phyloP scores from a whole-genome alignment of 2,329 filamentous ascomycete species.

The Akanthomyces dipterigenus region DNA sequence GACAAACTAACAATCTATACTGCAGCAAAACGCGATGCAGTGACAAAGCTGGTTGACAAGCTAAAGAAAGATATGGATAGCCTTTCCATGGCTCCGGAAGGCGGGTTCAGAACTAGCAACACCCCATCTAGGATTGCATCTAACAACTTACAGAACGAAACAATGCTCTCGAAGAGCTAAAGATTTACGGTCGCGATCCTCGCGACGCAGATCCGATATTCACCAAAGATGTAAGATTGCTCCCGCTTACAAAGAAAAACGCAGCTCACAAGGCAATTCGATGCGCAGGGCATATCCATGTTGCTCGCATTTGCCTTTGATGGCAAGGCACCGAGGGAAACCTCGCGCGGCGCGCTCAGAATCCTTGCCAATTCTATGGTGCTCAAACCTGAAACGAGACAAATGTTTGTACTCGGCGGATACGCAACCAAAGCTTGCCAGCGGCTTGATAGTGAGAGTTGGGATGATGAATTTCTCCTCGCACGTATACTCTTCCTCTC shows the following conservation, averaged over 20 bases:
- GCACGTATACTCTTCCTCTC: constrained; percentile 39
- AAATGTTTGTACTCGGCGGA: constrained; percentile 36
- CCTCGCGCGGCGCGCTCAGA: constrained; percentile 69
- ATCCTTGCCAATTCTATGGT: constrained; percentile 74
- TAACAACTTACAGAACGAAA: constrained; percentile 49
- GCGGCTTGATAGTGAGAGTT: constrained; percentile 63
- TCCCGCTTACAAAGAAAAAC: neutral
- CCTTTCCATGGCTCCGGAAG: constrained; percentile 49
- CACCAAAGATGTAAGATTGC: constrained; percentile 56
- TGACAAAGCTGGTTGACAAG: constrained; percentile 55
- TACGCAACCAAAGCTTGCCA: constrained; percentile 57
- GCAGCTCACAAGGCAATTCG: constrained; percentile 8
- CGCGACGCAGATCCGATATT: constrained; percentile 75
- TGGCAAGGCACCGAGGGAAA: constrained; percentile 35
- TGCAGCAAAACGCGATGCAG: constrained; percentile 60
- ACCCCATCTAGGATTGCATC: constrained; percentile 8
- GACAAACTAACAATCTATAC: neutral
- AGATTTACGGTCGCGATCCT: constrained; percentile 58
- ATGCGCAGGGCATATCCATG: constrained; percentile 61
- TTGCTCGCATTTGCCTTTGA: constrained; percentile 70
- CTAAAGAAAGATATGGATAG: constrained; percentile 56
- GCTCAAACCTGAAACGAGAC: constrained; percentile 41
- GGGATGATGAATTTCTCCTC: constrained; percentile 79
- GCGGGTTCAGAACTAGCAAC: constrained; percentile 37
- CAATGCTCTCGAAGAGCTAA: constrained; percentile 59